Evolutionary conservation across 371 early-diverging fungal genomes (phyloP).

Genomic region (Apophysomyces elegans): DNA sequence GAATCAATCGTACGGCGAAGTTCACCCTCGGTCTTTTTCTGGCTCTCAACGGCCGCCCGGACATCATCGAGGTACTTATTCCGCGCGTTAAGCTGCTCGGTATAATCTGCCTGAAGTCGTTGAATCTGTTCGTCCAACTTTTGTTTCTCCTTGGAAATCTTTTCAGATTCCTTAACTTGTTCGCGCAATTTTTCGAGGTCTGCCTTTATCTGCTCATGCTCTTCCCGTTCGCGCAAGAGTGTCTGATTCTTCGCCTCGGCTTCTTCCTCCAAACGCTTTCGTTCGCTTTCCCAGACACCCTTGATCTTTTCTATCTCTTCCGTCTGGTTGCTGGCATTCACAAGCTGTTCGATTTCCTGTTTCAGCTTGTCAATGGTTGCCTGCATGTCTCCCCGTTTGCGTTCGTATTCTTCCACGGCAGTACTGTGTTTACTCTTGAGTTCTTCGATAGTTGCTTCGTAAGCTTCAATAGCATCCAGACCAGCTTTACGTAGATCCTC

Average conservation of each 20-base stretch:
- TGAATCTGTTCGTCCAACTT: slow-evolving; percentile 42
- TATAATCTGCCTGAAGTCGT: slow-evolving; percentile 39
- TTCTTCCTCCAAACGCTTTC: slow-evolving; percentile 54
- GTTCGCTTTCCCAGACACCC: slow-evolving; percentile 61
- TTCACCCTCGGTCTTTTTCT: slow-evolving; percentile 52
- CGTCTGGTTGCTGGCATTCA: slow-evolving; percentile 41
- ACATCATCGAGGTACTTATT: slow-evolving; percentile 45
- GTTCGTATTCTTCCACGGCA: slow-evolving; percentile 25
- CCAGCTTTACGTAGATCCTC: slow-evolving; percentile 45
- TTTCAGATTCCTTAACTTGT: slow-evolving; percentile 48
- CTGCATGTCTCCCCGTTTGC: slow-evolving; percentile 37
- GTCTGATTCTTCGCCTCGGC: slow-evolving; percentile 38
- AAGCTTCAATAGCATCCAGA: slow-evolving; percentile 41
- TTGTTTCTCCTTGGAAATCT: slow-evolving; percentile 35
- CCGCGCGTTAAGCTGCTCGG: slow-evolving; percentile 39
- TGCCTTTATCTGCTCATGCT: slow-evolving; percentile 37
- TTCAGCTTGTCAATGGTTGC: slow-evolving; percentile 51
- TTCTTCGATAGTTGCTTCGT: slow-evolving; percentile 44
- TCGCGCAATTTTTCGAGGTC: slow-evolving; percentile 41
- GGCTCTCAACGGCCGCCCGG: slow-evolving; percentile 43
- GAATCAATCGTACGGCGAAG: slow-evolving; percentile 42
- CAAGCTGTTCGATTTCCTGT: slow-evolving; percentile 52
- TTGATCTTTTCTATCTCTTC: slow-evolving; percentile 53
- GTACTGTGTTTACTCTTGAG: slow-evolving; percentile 36
- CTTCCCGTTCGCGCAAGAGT: slow-evolving; percentile 35